Evolutionary conservation across 129 eudicot species (phyloP).

Genomic region (Arctium lappa): DNA sequence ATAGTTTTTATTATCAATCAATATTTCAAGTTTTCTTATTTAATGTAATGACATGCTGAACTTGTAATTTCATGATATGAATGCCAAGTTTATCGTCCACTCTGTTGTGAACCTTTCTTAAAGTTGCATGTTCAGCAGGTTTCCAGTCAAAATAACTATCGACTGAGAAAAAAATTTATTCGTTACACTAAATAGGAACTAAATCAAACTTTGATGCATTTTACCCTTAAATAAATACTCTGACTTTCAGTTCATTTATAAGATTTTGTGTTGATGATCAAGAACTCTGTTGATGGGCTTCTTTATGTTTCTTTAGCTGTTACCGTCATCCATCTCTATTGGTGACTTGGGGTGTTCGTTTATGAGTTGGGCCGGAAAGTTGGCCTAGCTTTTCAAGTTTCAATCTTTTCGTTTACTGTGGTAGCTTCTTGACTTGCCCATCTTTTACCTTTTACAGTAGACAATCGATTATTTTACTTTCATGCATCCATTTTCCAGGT

Average conservation of each 20-base stretch:
- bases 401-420: neutral
- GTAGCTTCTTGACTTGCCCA: neutral
- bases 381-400: neutral
- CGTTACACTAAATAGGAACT: neutral
- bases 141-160: neutral
- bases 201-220: neutral
- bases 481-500: conserved; percentile 35
- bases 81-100: too few species aligned
- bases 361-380: conserved; percentile 1
- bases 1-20: too few species aligned
- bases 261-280: neutral
- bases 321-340: neutral
- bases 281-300: neutral
- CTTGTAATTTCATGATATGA: too few species aligned
- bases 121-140: neutral
- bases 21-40: too few species aligned
- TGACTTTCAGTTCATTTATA: neutral
- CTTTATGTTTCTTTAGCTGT: neutral
- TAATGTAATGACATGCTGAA: too few species aligned
- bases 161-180: too few species aligned
- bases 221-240: too few species aligned
- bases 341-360: neutral
- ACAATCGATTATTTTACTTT: neutral
- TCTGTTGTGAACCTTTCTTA: too few species aligned
- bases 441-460: neutral